These are phyloP conservation scores for Microbotryum saponariae DNA, from an alignment of 1,284 basidiomycete genomes.

Conservation along the genomic window DNA sequence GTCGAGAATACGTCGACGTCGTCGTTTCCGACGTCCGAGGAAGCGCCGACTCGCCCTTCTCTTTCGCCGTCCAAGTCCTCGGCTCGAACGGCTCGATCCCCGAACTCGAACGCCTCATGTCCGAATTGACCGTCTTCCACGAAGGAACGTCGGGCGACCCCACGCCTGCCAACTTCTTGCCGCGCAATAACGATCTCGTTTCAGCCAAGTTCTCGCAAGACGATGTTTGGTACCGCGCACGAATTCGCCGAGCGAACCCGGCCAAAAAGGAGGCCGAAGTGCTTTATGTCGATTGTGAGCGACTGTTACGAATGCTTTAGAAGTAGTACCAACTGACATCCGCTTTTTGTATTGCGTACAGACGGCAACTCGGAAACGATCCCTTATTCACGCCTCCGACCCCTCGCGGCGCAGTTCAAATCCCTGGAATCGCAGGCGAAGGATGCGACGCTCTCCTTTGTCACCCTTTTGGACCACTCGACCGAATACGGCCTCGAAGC, in stretches of 20 bases:
- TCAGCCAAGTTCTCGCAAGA: conserved; percentile 71
- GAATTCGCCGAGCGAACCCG: conserved; percentile 68
- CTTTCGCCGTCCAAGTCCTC: conserved; percentile 85
- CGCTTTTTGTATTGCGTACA: neutral
- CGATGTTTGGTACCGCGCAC: conserved; percentile 88
- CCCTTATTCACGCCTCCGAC: conserved; percentile 34
- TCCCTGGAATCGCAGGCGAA: conserved; percentile 36
- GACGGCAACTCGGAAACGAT: conserved; percentile 38
- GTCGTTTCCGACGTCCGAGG: conserved; percentile 79
- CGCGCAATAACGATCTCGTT: conserved; percentile 66
- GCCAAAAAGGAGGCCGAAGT: conserved; percentile 76
- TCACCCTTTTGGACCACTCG: conserved; percentile 36
- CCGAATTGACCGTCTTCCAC: conserved; percentile 80
- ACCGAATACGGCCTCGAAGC: conserved; percentile 65
- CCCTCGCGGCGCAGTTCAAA: conserved; percentile 37
- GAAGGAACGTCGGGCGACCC: conserved; percentile 50
- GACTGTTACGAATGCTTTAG: neutral
- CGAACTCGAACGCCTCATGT: conserved; percentile 85
- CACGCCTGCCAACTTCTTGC: conserved; percentile 54
- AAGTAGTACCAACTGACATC: too few relatives aligned
- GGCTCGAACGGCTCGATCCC: conserved; percentile 69
- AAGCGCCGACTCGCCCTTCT: conserved; percentile 57
- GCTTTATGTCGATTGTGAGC: conserved; percentile 34
- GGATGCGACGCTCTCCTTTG: conserved; percentile 37
- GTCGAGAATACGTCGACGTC: conserved; percentile 76